Conservation (phyloP, 805 yeast species). For the Metschnikowia corniflorae region DNA sequence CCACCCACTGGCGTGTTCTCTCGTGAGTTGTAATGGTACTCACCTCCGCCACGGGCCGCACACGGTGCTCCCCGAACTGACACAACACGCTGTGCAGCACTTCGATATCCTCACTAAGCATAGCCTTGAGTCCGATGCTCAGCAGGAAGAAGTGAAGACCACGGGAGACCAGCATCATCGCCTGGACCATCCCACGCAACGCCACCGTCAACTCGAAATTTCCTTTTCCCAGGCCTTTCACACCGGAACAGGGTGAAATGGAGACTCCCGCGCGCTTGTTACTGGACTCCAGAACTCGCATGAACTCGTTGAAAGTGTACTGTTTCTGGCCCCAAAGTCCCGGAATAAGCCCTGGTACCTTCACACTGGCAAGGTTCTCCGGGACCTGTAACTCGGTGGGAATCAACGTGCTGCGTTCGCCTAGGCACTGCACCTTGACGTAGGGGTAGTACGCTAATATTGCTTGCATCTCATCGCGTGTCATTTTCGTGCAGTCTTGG, state of each 20-base stretch:
- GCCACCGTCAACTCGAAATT: slow-evolving; percentile 8
- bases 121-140: not conserved
- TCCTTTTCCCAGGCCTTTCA: slow-evolving; percentile 7
- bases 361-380: slow-evolving; percentile 1
- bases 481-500: slow-evolving; percentile 10
- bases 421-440: slow-evolving; percentile 13
- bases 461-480: slow-evolving; percentile 5
- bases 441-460: slow-evolving; percentile 11
- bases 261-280: slow-evolving; percentile 5
- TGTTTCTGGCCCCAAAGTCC: not conserved
- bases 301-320: slow-evolving; percentile 5
- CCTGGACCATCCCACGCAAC: not conserved
- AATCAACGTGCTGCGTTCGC: slow-evolving; percentile 10
- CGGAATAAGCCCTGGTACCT: not conserved
- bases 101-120: not conserved
- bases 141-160: slow-evolving; percentile 6
- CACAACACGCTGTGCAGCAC: slow-evolving; percentile 10
- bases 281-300: slow-evolving; percentile 3
- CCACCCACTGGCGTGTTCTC: slow-evolving; percentile 8
- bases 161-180: slow-evolving; percentile 4
- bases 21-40: slow-evolving; percentile 6
- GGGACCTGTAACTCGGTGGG: slow-evolving; percentile 7
- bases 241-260: slow-evolving; percentile 11
- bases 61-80: slow-evolving; percentile 2
- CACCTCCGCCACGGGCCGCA: slow-evolving; percentile 13